Evolutionary conservation across 352 stramenopile genomes (phyloP).

Genomic region (Globisporangium megalacanthum): DNA sequence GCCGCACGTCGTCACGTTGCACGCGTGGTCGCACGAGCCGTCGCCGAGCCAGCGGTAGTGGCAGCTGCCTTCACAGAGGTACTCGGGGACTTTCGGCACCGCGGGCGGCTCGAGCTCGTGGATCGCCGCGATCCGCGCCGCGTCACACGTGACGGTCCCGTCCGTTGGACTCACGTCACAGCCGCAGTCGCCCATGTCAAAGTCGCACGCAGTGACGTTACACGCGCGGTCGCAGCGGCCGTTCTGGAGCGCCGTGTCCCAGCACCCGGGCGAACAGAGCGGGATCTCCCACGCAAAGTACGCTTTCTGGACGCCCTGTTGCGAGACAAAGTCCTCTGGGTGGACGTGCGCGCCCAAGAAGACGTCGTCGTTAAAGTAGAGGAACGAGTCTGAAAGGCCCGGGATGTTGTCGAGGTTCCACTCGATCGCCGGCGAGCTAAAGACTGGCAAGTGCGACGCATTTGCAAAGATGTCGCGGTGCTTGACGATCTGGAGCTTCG

Average conservation of each 20-base stretch:
- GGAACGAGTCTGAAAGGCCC: slow-evolving; percentile 87
- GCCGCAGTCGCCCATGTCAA: slow-evolving; percentile 92
- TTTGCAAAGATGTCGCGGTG: slow-evolving; percentile 91
- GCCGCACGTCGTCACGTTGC: slow-evolving; percentile 77
- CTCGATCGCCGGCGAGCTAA: slow-evolving; percentile 93
- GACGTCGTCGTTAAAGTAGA: slow-evolving; percentile 98
- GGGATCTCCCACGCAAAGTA: slow-evolving; percentile 94
- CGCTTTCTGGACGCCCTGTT: slow-evolving; percentile 83
- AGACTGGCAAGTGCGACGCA: slow-evolving; percentile 86
- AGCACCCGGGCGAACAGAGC: slow-evolving; percentile 79
- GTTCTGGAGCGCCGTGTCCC: slow-evolving; percentile 70
- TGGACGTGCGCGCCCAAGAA: slow-evolving; percentile 86
- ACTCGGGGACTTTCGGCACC: slow-evolving; percentile 31
- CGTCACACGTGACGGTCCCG: slow-evolving; percentile 46
- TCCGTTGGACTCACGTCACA: slow-evolving; percentile 48
- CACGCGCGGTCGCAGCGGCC: slow-evolving; percentile 86
- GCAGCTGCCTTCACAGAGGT: slow-evolving; percentile 70
- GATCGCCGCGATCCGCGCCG: slow-evolving; percentile 54
- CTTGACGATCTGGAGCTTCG: slow-evolving; percentile 82
- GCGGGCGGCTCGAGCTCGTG: slow-evolving; percentile 40
- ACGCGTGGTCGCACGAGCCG: slow-evolving; percentile 63
- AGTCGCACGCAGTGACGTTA: slow-evolving; percentile 87
- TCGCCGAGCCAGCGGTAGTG: slow-evolving; percentile 82
- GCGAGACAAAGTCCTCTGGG: slow-evolving; percentile 91
- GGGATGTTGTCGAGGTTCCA: slow-evolving; percentile 92